These are phyloP conservation scores for Solanum rostratum DNA, from an alignment of 257 asterid species.

Conservation along the genomic window DNA sequence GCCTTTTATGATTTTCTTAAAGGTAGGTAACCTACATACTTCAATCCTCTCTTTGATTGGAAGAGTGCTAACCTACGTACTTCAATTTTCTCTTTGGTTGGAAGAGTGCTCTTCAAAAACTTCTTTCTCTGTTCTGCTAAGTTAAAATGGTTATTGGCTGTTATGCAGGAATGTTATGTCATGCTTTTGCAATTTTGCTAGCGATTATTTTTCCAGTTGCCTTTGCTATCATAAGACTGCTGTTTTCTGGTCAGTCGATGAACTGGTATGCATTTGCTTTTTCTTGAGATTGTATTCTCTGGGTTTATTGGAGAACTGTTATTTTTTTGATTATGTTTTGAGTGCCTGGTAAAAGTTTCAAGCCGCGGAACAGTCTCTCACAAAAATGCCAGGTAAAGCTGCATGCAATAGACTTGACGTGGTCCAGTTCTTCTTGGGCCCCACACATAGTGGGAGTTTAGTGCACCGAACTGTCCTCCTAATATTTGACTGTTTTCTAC, in stretches of 20 bases:
- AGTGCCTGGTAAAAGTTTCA: background rate
- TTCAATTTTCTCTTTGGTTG: background rate
- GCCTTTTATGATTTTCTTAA: conserved; percentile 54
- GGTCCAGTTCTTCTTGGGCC: background rate
- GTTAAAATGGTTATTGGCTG: conserved; percentile 7
- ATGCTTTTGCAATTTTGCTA: conserved; percentile 56
- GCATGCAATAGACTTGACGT: background rate
- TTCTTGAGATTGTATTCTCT: conserved; percentile 6
- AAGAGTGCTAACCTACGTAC: conserved; percentile 10
- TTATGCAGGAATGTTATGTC: conserved; percentile 61
- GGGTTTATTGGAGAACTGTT: background rate
- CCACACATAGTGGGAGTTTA: background rate
- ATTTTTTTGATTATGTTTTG: background rate
- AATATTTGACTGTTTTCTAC: background rate
- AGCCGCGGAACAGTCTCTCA: background rate
- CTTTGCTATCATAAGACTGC: conserved; percentile 58
- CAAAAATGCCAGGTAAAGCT: background rate
- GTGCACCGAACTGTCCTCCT: background rate
- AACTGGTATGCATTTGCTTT: conserved; percentile 48
- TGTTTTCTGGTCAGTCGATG: conserved; percentile 68
- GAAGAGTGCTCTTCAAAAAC: background rate
- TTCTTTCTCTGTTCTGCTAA: background rate
- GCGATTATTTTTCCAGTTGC: conserved; percentile 58
- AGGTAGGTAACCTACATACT: conserved; percentile 63
- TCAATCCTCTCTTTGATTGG: conserved; percentile 1